Evolutionary conservation across 257 asterid genomes (phyloP).

Genomic region (Fraxinus anomala): DNA sequence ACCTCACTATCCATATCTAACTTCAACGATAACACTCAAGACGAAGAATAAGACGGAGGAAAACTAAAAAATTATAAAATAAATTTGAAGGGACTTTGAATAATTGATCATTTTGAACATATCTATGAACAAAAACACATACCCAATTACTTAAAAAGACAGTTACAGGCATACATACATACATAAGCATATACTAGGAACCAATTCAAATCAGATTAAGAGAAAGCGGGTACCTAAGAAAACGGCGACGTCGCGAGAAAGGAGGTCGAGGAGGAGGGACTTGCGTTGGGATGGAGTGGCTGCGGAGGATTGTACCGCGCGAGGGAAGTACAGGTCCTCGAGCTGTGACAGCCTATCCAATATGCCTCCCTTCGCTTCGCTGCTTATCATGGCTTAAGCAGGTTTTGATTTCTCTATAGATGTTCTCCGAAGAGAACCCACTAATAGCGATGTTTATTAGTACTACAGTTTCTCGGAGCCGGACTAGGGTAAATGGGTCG

Average conservation of each 20-base stretch:
- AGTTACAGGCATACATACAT: too few species aligned
- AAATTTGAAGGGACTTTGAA: not conserved
- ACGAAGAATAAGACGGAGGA: too few species aligned
- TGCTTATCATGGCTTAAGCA: slow-evolving; percentile 30
- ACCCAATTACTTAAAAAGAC: not conserved
- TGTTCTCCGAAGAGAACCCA: not conserved
- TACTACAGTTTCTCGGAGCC: not conserved
- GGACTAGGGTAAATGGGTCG: not conserved
- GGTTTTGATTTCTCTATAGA: not conserved
- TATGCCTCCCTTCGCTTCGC: slow-evolving; percentile 59
- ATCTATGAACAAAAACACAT: not conserved
- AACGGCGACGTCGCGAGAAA: slow-evolving; percentile 79
- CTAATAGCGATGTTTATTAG: too few species aligned
- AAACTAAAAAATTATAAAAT: not conserved
- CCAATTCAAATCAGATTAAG: not conserved
- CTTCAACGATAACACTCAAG: too few species aligned
- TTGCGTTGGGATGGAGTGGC: slow-evolving; percentile 65
- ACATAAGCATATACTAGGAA: not conserved
- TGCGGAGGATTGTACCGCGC: slow-evolving; percentile 68
- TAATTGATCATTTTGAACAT: not conserved
- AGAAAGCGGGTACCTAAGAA: slow-evolving; percentile 56
- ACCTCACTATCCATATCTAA: not conserved
- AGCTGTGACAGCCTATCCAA: slow-evolving; percentile 63
- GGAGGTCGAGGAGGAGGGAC: slow-evolving; percentile 72
- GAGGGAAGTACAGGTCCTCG: slow-evolving; percentile 89